phyloP scores from a whole-genome alignment of 2,329 filamentous ascomycete species.

The Pyrenophora teres region DNA sequence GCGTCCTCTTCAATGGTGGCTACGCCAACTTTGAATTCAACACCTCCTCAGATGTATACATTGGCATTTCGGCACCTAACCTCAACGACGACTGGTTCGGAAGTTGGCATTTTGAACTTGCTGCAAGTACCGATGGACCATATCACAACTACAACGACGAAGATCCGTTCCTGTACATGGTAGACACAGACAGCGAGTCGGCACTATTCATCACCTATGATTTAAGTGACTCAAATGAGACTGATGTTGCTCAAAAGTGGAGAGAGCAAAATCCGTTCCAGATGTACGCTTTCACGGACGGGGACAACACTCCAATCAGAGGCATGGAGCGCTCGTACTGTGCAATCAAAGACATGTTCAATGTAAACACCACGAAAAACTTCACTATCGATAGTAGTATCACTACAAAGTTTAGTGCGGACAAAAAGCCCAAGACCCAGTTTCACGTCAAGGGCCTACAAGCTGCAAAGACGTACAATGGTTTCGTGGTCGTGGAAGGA shows the following conservation, averaged over 20 bases:
- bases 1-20: conserved; percentile 65
- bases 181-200: conserved; percentile 82
- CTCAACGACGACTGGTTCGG: conserved; percentile 63
- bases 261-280: conserved; percentile 65
- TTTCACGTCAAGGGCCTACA: conserved; percentile 83
- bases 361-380: conserved; percentile 64
- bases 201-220: conserved; percentile 80
- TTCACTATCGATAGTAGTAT: conserved; percentile 68
- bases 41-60: conserved; percentile 70
- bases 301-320: conserved; percentile 60
- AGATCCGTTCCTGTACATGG: conserved; percentile 69
- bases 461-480: conserved; percentile 71
- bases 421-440: conserved; percentile 73
- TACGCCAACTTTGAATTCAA: conserved; percentile 69
- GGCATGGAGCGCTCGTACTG: conserved; percentile 84
- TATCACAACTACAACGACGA: conserved; percentile 70
- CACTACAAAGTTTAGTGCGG: conserved; percentile 66
- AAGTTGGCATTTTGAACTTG: conserved; percentile 79
- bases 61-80: conserved; percentile 74
- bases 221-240: conserved; percentile 60
- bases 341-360: conserved; percentile 70
- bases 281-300: conserved; percentile 73
- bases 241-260: conserved; percentile 59
- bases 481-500: conserved; percentile 69
- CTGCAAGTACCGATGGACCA: conserved; percentile 76